phyloP scores from a whole-genome alignment of 2,329 filamentous ascomycete genomes.

The Magnaporthiopsis rhizophila region DNA sequence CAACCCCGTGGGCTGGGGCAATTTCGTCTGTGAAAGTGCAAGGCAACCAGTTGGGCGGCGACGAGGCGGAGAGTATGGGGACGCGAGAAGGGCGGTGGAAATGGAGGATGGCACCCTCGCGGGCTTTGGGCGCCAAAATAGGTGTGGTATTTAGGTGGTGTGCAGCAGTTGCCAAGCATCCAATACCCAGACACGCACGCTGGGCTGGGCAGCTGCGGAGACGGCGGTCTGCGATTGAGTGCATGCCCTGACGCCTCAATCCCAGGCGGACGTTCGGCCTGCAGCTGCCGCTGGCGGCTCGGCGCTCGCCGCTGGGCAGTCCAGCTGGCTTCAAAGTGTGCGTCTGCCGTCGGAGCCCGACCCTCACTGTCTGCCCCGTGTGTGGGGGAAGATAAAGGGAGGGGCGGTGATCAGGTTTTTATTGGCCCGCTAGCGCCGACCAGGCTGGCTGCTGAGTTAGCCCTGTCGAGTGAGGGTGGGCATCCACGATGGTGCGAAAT shows the following conservation, averaged over 20 bases:
- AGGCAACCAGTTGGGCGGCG: neutral
- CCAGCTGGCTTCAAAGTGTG: neutral
- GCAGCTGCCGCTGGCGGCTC: neutral
- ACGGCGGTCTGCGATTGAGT: neutral
- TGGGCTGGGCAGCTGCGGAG: neutral
- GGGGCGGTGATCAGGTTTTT: neutral
- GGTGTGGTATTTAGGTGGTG: neutral
- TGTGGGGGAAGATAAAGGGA: neutral
- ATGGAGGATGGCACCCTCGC: neutral
- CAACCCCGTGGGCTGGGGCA: neutral
- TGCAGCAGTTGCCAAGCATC: neutral
- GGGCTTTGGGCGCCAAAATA: neutral
- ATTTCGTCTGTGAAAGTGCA: neutral
- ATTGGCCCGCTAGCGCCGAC: neutral
- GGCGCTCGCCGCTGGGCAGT: neutral
- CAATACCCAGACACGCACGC: neutral
- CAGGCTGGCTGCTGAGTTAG: neutral
- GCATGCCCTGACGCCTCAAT: neutral
- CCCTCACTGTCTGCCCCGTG: neutral
- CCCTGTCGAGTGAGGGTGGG: too few species aligned
- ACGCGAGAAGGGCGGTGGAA: neutral
- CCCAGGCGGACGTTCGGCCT: neutral
- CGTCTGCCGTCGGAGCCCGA: neutral
- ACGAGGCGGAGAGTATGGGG: neutral
- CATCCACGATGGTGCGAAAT: neutral